phyloP scores from a whole-genome alignment of 495 filamentous ascomycete genomes.

The Venustampulla echinocandica region DNA sequence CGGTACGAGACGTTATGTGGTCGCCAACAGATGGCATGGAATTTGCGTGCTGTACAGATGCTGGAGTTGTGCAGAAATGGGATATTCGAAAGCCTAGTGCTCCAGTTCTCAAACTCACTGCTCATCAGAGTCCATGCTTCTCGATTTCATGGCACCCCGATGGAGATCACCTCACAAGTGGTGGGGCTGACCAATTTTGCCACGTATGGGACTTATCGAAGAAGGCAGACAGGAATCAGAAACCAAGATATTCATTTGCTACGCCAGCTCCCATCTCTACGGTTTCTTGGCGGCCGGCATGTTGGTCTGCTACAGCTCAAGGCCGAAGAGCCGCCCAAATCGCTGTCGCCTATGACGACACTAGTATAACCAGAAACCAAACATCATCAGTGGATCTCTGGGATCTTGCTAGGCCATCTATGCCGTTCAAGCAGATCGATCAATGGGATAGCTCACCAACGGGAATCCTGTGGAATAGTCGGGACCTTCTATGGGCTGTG shows the following conservation, averaged over 20 bases:
- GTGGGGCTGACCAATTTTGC: constrained; percentile 71
- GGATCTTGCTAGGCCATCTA: constrained; percentile 80
- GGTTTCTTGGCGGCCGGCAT: constrained; percentile 79
- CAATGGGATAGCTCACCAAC: constrained; percentile 61
- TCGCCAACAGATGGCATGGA: constrained; percentile 73
- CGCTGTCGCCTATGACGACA: constrained; percentile 43
- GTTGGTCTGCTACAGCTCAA: constrained; percentile 58
- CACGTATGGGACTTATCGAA: constrained; percentile 87
- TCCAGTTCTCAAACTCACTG: constrained; percentile 62
- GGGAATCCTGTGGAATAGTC: constrained; percentile 82
- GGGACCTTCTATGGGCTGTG: constrained; percentile 86
- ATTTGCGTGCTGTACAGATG: constrained; percentile 88
- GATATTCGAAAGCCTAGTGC: constrained; percentile 37
- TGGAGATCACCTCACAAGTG: constrained; percentile 80
- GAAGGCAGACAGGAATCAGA: constrained; percentile 70
- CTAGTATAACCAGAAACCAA: constrained; percentile 31
- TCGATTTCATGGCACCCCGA: constrained; percentile 95
- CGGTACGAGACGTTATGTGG: constrained; percentile 82
- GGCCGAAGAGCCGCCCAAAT: constrained; percentile 51
- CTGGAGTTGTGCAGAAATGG: constrained; percentile 59
- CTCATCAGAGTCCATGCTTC: constrained; percentile 71
- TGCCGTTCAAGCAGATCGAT: constrained; percentile 81
- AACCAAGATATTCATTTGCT: constrained; percentile 54
- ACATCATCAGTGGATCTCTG: constrained; percentile 67
- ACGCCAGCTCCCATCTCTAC: constrained; percentile 58